Percentiles rank a stretch among this genome's conserved stretches.
phyloP scores from a whole-genome alignment of 331 rosid species.

The Prunus yedoensis region DNA sequence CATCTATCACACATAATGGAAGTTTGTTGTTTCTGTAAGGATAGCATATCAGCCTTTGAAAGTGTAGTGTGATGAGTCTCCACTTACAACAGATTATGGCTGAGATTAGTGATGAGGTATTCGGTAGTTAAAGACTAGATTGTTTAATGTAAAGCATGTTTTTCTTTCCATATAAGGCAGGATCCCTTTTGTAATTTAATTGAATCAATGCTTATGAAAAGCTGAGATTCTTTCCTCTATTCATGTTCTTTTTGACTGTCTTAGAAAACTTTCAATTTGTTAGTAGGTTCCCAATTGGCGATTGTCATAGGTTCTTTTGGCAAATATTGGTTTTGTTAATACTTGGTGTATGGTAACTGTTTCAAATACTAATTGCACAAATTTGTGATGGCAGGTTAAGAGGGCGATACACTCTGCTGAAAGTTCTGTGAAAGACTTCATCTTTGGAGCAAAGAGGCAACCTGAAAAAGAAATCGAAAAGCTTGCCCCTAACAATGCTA shows the following conservation, averaged over 20 bases:
- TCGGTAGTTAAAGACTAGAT: too few relatives aligned
- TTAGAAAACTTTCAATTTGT: background rate
- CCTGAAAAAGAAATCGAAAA: constrained; percentile 43
- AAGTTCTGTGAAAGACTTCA: constrained; percentile 52
- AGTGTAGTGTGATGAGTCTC: too few relatives aligned
- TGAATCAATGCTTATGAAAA: background rate
- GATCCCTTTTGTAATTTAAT: too few relatives aligned
- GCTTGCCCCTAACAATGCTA: constrained; percentile 29
- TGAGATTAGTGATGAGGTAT: too few relatives aligned
- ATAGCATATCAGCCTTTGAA: too few relatives aligned
- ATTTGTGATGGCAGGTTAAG: constrained; percentile 59
- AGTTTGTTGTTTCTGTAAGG: too few relatives aligned
- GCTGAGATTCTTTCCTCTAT: background rate
- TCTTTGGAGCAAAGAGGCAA: constrained; percentile 58
- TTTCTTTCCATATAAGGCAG: too few relatives aligned
- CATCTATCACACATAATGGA: background rate
- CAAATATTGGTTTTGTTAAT: background rate
- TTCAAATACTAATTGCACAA: constrained; percentile 26
- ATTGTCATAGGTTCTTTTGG: constrained; percentile 6
- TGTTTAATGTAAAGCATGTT: too few relatives aligned
- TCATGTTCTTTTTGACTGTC: too few relatives aligned
- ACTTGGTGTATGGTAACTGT: background rate
- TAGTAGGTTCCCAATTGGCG: background rate
- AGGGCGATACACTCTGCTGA: constrained; percentile 59
- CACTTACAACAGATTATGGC: too few relatives aligned